Percentiles rank a stretch among this genome's conserved stretches.
Evolutionary conservation across 768 basidiomycete species (phyloP).

Genomic region (Coprinopsis sp.): DNA sequence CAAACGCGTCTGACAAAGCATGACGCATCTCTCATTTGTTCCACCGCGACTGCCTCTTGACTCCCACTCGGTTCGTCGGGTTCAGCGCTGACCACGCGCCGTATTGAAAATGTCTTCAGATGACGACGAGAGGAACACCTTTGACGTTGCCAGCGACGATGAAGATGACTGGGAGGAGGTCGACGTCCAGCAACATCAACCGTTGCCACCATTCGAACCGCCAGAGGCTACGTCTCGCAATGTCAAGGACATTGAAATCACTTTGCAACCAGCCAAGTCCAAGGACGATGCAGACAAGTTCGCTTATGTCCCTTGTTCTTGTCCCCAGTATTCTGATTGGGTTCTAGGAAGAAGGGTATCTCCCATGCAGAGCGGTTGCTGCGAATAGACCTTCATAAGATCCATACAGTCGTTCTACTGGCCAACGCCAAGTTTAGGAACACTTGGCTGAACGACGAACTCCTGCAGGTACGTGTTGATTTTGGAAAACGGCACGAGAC

Average conservation of each 20-base stretch:
- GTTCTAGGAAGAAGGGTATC: conserved; percentile 43
- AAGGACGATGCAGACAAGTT: conserved; percentile 38
- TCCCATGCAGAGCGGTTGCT: conserved; percentile 65
- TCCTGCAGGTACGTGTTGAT: conserved; percentile 68
- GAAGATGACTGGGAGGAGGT: conserved; percentile 84
- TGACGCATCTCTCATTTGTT: neutral
- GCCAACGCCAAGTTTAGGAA: conserved; percentile 74
- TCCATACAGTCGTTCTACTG: conserved; percentile 82
- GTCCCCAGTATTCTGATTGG: conserved; percentile 14
- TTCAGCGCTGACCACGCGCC: no score
- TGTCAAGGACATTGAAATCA: conserved; percentile 65
- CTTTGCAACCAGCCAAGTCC: conserved; percentile 44
- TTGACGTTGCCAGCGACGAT: conserved; percentile 49
- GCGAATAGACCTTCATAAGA: conserved; percentile 81
- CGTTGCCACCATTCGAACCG: conserved; percentile 15
- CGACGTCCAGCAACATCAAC: conserved; percentile 43
- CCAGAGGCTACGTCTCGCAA: no score
- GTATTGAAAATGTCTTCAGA: conserved; percentile 5
- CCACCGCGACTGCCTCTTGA: neutral
- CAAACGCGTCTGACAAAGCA: neutral
- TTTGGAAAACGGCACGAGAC: neutral
- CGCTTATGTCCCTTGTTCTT: conserved; percentile 15
- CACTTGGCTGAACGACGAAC: conserved; percentile 72
- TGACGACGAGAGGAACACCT: neutral
- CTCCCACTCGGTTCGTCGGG: neutral